Base-by-base conservation (phyloP, 352 stramenopile genomes). In the Globisporangium canariense region DNA sequence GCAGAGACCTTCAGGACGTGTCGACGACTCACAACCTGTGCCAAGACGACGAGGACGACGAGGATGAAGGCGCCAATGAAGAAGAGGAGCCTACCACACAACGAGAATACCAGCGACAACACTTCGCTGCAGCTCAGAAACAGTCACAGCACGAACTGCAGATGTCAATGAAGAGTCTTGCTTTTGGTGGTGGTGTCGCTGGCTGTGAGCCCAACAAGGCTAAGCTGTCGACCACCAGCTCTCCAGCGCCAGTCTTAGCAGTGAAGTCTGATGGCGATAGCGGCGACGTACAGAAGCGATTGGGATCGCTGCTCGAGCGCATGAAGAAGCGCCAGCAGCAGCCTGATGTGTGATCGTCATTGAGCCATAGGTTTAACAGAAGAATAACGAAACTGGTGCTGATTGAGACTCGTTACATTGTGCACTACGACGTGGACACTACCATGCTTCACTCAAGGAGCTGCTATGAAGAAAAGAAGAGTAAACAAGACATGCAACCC, bases 281-380 rank as follows among this genome's bases (percentile, higher is more conserved):
- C 2, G 53, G 30, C 34, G 63, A 76, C n/a, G 56, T 81, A 38
- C 73, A 83, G 13, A 62, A 47, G 11, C 68, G 76, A 13, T 43
- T 83, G 1, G 74, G 62, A 32, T 79, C 71, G 0, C 71, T 83
- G 9, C 51, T 83, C 22, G 68, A 76, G 40, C 76, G 76, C 22
- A 61, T 75, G 54, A 79, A 78, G 40, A 59, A 67, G 55, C 73
- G 74, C 0, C 68, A 76, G 13, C 68, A 75, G 30, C 62, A 61
- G 8, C n/a, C n/a, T 0, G 38, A 57, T 2, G 46, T 57, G 14
- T 57, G 32, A 57, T 8, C 11, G 6, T 3, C 8, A 18, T 11
- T 16, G 14, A 46, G 40, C 14, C 40, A 6, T 2, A 18, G 13
- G 4, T 14, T 46, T n/a, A n/a, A 53, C 46, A 32, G 28, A 32